phyloP scores from a whole-genome alignment of 805 yeast species.

The Grigorovia jiainica region DNA sequence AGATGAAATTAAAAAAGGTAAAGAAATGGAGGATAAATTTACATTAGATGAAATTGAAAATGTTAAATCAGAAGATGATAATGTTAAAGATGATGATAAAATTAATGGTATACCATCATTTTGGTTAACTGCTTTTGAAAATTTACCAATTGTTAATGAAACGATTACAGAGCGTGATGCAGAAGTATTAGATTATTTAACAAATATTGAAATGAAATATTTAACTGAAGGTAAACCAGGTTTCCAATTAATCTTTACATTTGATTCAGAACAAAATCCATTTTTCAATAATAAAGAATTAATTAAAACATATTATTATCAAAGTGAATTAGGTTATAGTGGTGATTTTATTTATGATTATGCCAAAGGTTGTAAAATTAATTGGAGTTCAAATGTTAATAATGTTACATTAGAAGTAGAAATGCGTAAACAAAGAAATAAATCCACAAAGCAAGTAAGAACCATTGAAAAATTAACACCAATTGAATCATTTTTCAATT shows the following conservation, averaged over 20 bases:
- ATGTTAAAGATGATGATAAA: conserved; percentile 35
- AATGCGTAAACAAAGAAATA: conserved; percentile 95
- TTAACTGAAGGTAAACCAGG: conserved; percentile 62
- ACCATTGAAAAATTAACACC: conserved; percentile 91
- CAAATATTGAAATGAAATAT: conserved; percentile 70
- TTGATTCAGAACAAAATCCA: conserved; percentile 51
- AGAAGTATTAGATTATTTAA: conserved; percentile 62
- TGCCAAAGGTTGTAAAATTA: conserved; percentile 77
- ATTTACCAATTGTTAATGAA: conserved; percentile 70
- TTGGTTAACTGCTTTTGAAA: conserved; percentile 94
- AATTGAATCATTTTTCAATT: conserved; percentile 90
- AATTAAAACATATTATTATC: conserved; percentile 85
- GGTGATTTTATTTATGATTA: conserved; percentile 97
- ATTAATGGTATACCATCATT: conserved; percentile 81
- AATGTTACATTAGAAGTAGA: conserved; percentile 83
- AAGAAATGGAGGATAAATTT: conserved; percentile 41
- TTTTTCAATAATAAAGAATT: conserved; percentile 65
- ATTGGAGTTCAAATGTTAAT: conserved; percentile 71
- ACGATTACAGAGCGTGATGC: conserved; percentile 84
- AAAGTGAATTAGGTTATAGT: conserved; percentile 84
- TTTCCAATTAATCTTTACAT: conserved; percentile 76
- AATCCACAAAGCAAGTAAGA: conserved; percentile 91
- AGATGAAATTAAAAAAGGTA: conserved; percentile 74
- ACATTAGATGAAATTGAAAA: conserved; percentile 37
- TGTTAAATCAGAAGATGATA: conserved; percentile 34